These are phyloP conservation scores for Cyberlindnera maclurae DNA, from an alignment of 805 yeast species.

Conservation along the genomic window DNA sequence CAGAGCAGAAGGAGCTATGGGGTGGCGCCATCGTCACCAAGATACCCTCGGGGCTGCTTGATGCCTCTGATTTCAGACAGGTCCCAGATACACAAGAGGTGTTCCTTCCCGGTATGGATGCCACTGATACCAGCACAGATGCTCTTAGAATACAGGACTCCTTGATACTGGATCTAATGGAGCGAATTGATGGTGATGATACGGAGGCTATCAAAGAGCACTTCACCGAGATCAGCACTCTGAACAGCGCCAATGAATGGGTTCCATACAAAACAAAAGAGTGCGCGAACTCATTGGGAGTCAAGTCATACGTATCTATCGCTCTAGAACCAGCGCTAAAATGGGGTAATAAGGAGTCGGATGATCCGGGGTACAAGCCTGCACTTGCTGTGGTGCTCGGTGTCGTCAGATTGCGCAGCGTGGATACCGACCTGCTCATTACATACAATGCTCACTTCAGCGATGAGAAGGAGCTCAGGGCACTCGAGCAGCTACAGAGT, in stretches of 20 bases:
- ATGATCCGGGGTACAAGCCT: constrained; percentile 21
- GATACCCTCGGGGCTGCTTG: constrained; percentile 57
- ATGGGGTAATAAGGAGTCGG: constrained; percentile 39
- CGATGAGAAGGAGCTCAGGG: constrained; percentile 23
- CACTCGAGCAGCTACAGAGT: constrained; percentile 11
- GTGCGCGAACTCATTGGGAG: constrained; percentile 9
- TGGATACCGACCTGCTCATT: constrained; percentile 53
- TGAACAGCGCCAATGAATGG: constrained; percentile 33
- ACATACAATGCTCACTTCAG: constrained; percentile 53
- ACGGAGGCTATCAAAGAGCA: constrained; percentile 43
- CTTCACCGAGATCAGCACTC: constrained; percentile 43
- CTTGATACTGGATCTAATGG: constrained; percentile 59
- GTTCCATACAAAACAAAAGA: constrained; percentile 24
- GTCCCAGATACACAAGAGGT: constrained; percentile 96
- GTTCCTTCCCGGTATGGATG: constrained; percentile 40
- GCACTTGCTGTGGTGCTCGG: constrained; percentile 48
- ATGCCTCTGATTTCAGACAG: constrained; percentile 73
- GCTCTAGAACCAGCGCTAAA: constrained; percentile 40
- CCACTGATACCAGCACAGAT: constrained; percentile 25
- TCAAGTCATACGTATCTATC: constrained; percentile 26
- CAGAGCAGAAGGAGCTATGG: constrained; percentile 37
- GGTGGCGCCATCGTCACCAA: constrained; percentile 74
- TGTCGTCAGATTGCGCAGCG: constrained; percentile 43
- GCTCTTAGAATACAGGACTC: constrained; percentile 40
- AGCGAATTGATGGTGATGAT: constrained; percentile 36